phyloP scores from a whole-genome alignment of 164 flowering plant genomes.

The Piper longum region DNA sequence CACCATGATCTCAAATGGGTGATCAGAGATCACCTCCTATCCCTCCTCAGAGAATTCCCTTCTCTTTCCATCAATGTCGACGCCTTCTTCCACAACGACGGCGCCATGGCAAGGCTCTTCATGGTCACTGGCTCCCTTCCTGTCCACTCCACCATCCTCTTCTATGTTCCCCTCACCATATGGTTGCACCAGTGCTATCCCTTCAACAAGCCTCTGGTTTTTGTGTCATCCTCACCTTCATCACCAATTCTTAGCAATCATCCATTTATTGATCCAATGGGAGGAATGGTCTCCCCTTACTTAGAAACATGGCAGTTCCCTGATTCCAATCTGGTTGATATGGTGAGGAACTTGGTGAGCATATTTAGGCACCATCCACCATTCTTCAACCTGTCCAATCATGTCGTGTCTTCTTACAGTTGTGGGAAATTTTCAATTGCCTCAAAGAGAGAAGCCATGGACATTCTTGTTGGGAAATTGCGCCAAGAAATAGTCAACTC shows the following conservation, averaged over 20 bases:
- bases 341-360: constrained; percentile 23
- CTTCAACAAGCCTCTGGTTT: constrained; percentile 26
- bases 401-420: not conserved
- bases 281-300: constrained; percentile 21
- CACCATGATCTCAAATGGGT: constrained; percentile 1
- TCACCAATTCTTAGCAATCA: constrained; percentile 17
- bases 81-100: constrained; percentile 26
- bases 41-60: not conserved
- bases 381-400: constrained; percentile 2
- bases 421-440: constrained; percentile 18
- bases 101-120: constrained; percentile 31
- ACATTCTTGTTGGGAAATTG: constrained; percentile 22
- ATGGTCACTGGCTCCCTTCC: constrained; percentile 21
- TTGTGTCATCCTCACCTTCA: constrained; percentile 9
- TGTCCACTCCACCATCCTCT: constrained; percentile 12
- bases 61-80: not conserved
- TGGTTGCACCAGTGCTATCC: constrained; percentile 59
- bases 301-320: constrained; percentile 28
- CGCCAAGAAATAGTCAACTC: constrained; percentile 24
- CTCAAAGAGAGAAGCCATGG: constrained; percentile 35
- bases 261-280: constrained; percentile 39
- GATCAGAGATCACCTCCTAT: constrained; percentile 2
- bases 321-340: constrained; percentile 21
- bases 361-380: constrained; percentile 34
- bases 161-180: constrained; percentile 22